Base-by-base conservation (phyloP, 148 eudicot species). In the Vaccinium darrowii region DNA sequence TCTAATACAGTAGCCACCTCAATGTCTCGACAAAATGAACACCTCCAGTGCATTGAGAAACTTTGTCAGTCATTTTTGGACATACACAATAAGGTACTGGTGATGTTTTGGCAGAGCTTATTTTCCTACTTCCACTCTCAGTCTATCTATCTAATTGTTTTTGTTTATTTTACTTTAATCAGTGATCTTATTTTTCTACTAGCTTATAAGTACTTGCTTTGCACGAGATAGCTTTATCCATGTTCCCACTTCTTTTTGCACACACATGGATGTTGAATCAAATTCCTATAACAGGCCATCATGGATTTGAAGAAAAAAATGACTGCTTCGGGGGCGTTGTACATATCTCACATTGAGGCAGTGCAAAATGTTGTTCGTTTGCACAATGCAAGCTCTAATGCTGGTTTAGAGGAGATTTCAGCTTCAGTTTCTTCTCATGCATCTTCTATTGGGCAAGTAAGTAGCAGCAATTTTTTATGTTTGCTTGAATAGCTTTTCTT, bases 321-420 rank as follows among this genome's bases (percentile, higher is more conserved):
- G 81, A 84, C 84, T 85, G 88, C 92, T 90, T 91, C 96, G 8
- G 88, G 91, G 87, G 85, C 88, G 7, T 82, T 94, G 84, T 94
- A 91, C 86, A 80, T 93, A 65, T 97, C 99, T 77, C 98, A 97
- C 80, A 89, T 95, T 81, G 99, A 97, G 86, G 95, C 95, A 58
- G 78, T 97, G 78, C 95, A 94, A 91, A 94, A 97, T 92, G 98
- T 97, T 63, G 98, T 94, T 69, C 91, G 96, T 18, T 79, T 94
- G 91, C 98, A 97, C 89, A 95, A 94, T 85, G 96, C 95, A 21
- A 88, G 91, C 86, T 89, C 92, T 39, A 92, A 91, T 91, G 93
- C 98, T 86, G 90, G 90, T 86, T 87, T 97, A 85, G 99, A 95
- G 75, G 98, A 95, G 86, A 86, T 97, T 82, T 93, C 98, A 25